phyloP scores from a whole-genome alignment of 371 early-diverging fungal genomes.

The Mycotypha africana region DNA sequence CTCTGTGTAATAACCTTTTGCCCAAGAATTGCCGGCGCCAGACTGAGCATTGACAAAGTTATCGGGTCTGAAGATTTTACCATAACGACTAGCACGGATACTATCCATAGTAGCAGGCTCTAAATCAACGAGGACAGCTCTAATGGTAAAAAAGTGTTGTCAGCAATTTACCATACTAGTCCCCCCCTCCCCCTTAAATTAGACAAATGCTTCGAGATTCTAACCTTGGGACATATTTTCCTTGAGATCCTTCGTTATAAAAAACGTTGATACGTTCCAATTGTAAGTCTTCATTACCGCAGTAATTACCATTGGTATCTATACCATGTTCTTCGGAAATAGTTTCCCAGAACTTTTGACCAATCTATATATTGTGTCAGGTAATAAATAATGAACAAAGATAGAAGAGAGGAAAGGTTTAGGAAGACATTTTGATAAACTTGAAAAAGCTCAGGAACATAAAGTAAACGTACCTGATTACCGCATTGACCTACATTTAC shows the following conservation, averaged over 20 bases:
- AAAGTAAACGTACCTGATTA: constrained; percentile 69
- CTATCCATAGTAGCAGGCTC: constrained; percentile 99
- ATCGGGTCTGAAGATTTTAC: constrained; percentile 83
- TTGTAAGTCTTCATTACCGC: constrained; percentile 86
- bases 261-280: constrained; percentile 98
- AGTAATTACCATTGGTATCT: constrained; percentile 67
- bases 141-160: background rate
- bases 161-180: no score
- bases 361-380: constrained; percentile 58
- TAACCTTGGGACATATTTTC: constrained; percentile 77
- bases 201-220: background rate
- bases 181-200: no score
- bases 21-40: constrained; percentile 95
- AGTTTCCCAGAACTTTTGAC: constrained; percentile 94
- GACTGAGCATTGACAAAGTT: constrained; percentile 86
- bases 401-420: no score
- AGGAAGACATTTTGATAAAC: no score
- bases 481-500: constrained; percentile 77
- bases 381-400: no score
- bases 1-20: constrained; percentile 93
- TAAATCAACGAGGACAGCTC: constrained; percentile 87
- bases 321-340: constrained; percentile 93
- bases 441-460: no score
- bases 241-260: constrained; percentile 88
- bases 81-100: constrained; percentile 73